A percentile compares a stretch with the other conserved stretches of the same genome.
These are phyloP conservation scores for Rubia tinctorum DNA, from an alignment of 305 asterid species.

Conservation along the genomic window DNA sequence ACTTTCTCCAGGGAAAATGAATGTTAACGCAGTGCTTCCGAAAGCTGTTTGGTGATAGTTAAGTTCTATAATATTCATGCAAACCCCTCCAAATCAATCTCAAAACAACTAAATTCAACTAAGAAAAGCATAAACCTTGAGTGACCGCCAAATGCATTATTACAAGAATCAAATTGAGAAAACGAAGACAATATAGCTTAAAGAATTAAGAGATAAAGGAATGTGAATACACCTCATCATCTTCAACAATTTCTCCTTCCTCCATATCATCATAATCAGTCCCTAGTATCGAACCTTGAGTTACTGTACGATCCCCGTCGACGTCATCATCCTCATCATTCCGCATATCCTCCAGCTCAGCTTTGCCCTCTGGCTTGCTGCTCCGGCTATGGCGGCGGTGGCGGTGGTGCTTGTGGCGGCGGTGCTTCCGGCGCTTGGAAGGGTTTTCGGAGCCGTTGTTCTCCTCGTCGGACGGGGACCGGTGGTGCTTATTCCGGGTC, in stretches of 20 bases:
- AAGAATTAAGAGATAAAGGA: constrained; percentile 27
- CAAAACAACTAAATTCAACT: constrained; percentile 14
- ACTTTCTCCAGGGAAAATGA: constrained; percentile 53
- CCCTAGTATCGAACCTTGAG: constrained; percentile 30
- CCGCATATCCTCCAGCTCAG: constrained; percentile 25
- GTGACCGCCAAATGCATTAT: not conserved
- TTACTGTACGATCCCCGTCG: constrained; percentile 10
- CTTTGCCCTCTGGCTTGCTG: constrained; percentile 44
- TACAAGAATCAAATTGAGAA: not conserved
- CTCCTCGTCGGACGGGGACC: constrained; percentile 57
- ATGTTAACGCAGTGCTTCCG: constrained; percentile 43
- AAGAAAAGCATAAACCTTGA: constrained; percentile 11
- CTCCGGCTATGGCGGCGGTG: constrained; percentile 42
- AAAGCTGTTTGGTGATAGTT: constrained; percentile 35
- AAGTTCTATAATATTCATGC: constrained; percentile 30
- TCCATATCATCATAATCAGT: constrained; percentile 91
- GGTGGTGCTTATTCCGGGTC: constrained; percentile 62
- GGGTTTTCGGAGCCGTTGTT: constrained; percentile 47
- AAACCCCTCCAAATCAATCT: constrained; percentile 13
- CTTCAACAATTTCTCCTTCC: constrained; percentile 93
- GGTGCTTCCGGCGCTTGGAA: constrained; percentile 87
- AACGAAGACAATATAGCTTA: not conserved
- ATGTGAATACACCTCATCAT: constrained; percentile 66
- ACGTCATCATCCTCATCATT: constrained; percentile 28
- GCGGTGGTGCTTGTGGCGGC: constrained; percentile 60